These are phyloP conservation scores for Alternaria atra DNA, from an alignment of 2,329 filamentous ascomycete species.

Conservation along the genomic window DNA sequence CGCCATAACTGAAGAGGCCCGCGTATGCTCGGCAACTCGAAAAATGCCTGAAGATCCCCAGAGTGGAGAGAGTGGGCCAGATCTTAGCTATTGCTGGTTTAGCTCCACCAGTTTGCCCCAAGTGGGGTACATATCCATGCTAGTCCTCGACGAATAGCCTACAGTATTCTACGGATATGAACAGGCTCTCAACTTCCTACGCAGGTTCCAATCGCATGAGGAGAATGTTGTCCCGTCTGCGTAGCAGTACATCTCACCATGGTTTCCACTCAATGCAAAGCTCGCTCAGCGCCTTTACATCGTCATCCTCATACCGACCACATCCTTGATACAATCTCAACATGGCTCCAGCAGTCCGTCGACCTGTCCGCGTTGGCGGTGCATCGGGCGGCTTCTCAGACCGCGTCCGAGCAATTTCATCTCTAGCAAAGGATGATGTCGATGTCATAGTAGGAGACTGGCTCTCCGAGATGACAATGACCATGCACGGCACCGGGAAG, in stretches of 20 bases:
- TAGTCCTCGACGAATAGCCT: slow-evolving; percentile 8
- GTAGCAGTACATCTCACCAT: neutral
- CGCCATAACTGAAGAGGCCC: neutral
- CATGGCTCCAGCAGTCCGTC: slow-evolving; percentile 34
- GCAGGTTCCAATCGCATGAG: neutral
- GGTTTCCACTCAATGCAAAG: neutral
- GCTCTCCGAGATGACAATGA: slow-evolving; percentile 46
- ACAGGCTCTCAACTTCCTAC: slow-evolving; percentile 22
- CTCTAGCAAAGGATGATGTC: slow-evolving; percentile 51
- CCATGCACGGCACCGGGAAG: slow-evolving; percentile 37
- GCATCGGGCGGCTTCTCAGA: slow-evolving; percentile 57
- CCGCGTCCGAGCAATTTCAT: slow-evolving; percentile 54
- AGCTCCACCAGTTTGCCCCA: neutral
- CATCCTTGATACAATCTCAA: slow-evolving; percentile 1
- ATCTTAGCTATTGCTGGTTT: slow-evolving; percentile 4
- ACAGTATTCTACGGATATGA: slow-evolving; percentile 22
- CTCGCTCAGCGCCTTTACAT: neutral
- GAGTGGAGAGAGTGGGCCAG: neutral
- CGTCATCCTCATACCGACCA: neutral
- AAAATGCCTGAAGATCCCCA: neutral
- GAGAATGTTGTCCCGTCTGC: neutral
- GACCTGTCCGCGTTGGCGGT: slow-evolving; percentile 55
- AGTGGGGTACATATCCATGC: slow-evolving; percentile 27
- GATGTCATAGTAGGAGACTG: slow-evolving; percentile 48
- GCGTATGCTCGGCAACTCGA: neutral